These are phyloP conservation scores for Lipomyces yamadae DNA, from an alignment of 805 yeast genomes.

Conservation along the genomic window DNA sequence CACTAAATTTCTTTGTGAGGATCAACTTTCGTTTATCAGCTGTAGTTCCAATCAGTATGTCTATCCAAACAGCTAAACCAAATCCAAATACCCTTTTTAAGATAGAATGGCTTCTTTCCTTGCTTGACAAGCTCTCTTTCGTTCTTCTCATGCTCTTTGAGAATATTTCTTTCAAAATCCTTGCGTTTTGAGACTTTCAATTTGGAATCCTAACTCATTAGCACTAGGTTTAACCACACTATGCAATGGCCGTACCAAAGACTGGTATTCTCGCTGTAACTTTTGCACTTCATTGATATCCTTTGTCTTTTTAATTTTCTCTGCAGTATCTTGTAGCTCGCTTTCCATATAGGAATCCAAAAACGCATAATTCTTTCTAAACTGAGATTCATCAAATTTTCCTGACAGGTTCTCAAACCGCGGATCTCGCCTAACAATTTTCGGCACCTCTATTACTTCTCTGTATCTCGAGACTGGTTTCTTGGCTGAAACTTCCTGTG, in stretches of 20 bases:
- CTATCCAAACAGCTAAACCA: neutral
- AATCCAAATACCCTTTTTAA: constrained; percentile 38
- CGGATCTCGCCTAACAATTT: constrained; percentile 62
- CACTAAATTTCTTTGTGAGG: constrained; percentile 28
- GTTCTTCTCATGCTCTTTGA: constrained; percentile 72
- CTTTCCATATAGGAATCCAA: constrained; percentile 80
- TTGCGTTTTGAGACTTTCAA: constrained; percentile 72
- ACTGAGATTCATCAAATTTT: constrained; percentile 67
- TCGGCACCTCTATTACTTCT: constrained; percentile 57
- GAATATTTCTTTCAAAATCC: constrained; percentile 72
- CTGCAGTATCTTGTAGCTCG: constrained; percentile 57
- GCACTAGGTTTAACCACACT: constrained; percentile 34
- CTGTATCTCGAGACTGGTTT: constrained; percentile 71
- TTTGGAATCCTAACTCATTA: constrained; percentile 48
- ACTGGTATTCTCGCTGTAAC: constrained; percentile 44
- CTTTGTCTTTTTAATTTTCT: constrained; percentile 51
- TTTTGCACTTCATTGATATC: constrained; percentile 53
- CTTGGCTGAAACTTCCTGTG: constrained; percentile 77
- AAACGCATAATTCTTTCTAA: constrained; percentile 80
- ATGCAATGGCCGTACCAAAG: constrained; percentile 35
- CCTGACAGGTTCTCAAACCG: constrained; percentile 92
- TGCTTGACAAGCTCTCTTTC: constrained; percentile 72
- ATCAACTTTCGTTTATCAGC: constrained; percentile 35
- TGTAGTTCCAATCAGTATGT: neutral
- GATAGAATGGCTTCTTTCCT: constrained; percentile 72